A percentile compares a stretch with the other conserved stretches of the same genome.
phyloP scores from a whole-genome alignment of 331 rosid genomes.

The Spiraea crenata region DNA sequence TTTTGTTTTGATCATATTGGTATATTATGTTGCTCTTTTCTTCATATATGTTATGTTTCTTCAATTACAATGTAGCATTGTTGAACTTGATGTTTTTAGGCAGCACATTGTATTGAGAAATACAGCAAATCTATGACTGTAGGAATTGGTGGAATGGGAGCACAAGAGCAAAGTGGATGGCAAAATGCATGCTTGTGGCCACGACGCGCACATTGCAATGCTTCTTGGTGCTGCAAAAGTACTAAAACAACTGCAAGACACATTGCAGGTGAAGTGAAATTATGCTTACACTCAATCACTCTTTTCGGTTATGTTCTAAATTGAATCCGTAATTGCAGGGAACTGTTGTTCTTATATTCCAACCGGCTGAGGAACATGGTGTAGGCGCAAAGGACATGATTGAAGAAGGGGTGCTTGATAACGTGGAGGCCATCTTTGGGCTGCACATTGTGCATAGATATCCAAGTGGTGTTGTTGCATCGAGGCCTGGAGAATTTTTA shows the following conservation, averaged over 20 bases:
- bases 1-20: not conserved
- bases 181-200: constrained; percentile 88
- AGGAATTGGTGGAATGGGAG: constrained; percentile 85
- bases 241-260: constrained; percentile 39
- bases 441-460: constrained; percentile 38
- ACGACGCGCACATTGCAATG: constrained; percentile 75
- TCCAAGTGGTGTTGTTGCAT: constrained; percentile 48
- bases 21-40: not conserved
- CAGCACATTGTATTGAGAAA: not conserved
- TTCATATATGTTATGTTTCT: too few relatives aligned
- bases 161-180: constrained; percentile 76
- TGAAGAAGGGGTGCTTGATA: constrained; percentile 48
- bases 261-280: constrained; percentile 32
- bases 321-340: constrained; percentile 33
- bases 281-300: not conserved
- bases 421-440: constrained; percentile 59
- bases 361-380: constrained; percentile 66
- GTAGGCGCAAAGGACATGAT: constrained; percentile 66
- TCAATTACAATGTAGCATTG: too few relatives aligned
- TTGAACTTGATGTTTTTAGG: not conserved
- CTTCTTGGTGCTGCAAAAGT: constrained; percentile 85
- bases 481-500: constrained; percentile 56
- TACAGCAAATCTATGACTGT: not conserved
- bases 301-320: not conserved
- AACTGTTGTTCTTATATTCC: constrained; percentile 56